These are phyloP conservation scores for Datisca glomerata DNA, from an alignment of 306 rosid species.

Conservation along the genomic window DNA sequence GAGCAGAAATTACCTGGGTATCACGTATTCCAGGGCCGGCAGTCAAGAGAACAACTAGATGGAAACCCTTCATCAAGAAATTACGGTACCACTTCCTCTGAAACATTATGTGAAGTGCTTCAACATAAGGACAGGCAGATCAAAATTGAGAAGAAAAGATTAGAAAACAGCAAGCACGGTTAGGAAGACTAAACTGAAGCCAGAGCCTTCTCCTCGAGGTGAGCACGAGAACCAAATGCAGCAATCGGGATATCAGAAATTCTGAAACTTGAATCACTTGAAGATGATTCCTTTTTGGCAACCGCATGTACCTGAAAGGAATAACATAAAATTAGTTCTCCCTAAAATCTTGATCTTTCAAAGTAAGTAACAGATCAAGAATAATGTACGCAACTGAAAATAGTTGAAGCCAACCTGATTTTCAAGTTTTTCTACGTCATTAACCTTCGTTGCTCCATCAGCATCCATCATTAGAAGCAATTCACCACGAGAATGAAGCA, in stretches of 20 bases:
- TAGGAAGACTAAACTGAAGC: conserved; percentile 59
- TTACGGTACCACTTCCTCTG: conserved; percentile 98
- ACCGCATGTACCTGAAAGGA: conserved; percentile 44
- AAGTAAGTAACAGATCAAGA: background rate
- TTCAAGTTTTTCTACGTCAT: conserved; percentile 86
- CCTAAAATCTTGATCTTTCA: background rate
- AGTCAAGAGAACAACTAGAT: conserved; percentile 88
- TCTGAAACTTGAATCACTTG: conserved; percentile 39
- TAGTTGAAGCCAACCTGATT: conserved; percentile 34
- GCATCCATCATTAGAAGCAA: conserved; percentile 94
- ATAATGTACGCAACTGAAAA: background rate
- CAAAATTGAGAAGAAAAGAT: too few relatives aligned
- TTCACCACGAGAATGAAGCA: conserved; percentile 97
- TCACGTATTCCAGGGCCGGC: conserved; percentile 97
- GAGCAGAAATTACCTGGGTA: conserved; percentile 51
- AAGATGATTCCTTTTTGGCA: conserved; percentile 33
- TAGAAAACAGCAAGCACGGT: background rate
- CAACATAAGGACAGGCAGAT: too few relatives aligned
- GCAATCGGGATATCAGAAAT: conserved; percentile 73
- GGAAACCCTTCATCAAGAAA: conserved; percentile 97
- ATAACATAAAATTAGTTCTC: background rate
- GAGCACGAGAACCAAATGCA: conserved; percentile 97
- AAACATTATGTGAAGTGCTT: too few relatives aligned
- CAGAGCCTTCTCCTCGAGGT: conserved; percentile 89
- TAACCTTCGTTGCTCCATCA: conserved; percentile 92